Percentiles rank a stretch among this genome's conserved stretches.
phyloP scores from a whole-genome alignment of 495 filamentous ascomycete genomes.

The Durotheca rogersii region DNA sequence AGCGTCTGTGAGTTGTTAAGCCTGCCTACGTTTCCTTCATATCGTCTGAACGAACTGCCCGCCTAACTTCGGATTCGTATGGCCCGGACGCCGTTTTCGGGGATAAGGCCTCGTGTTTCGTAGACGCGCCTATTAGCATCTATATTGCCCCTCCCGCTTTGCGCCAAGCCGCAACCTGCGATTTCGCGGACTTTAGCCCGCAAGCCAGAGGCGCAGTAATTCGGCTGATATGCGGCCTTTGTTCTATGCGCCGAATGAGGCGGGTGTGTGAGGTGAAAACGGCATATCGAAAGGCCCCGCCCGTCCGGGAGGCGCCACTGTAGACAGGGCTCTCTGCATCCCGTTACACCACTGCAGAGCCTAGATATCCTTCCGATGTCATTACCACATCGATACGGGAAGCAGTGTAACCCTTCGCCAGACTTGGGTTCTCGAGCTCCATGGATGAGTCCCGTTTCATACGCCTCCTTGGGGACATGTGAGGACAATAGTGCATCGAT shows the following conservation, averaged over 20 bases:
- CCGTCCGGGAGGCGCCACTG: slow-evolving; percentile 2
- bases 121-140: too few relatives aligned
- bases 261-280: slow-evolving; percentile 3
- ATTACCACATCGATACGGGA: slow-evolving; percentile 13
- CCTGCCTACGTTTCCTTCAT: too few relatives aligned
- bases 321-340: slow-evolving; percentile 8
- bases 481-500: neutral
- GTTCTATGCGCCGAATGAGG: neutral
- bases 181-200: too few relatives aligned
- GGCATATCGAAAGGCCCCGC: neutral
- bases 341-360: too few relatives aligned
- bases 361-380: neutral
- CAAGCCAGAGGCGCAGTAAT: slow-evolving; percentile 17
- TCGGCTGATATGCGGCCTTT: slow-evolving; percentile 1
- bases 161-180: too few relatives aligned
- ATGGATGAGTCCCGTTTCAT: neutral
- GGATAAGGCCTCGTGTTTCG: too few relatives aligned
- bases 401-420: slow-evolving; percentile 4
- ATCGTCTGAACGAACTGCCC: too few relatives aligned
- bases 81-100: too few relatives aligned
- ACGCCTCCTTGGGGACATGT: neutral
- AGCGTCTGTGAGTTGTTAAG: too few relatives aligned
- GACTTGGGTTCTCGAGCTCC: neutral
- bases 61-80: too few relatives aligned
- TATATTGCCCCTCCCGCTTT: too few relatives aligned